These are phyloP conservation scores for Hirsutella rhossiliensis DNA, from an alignment of 2,329 filamentous ascomycete species.

Conservation along the genomic window DNA sequence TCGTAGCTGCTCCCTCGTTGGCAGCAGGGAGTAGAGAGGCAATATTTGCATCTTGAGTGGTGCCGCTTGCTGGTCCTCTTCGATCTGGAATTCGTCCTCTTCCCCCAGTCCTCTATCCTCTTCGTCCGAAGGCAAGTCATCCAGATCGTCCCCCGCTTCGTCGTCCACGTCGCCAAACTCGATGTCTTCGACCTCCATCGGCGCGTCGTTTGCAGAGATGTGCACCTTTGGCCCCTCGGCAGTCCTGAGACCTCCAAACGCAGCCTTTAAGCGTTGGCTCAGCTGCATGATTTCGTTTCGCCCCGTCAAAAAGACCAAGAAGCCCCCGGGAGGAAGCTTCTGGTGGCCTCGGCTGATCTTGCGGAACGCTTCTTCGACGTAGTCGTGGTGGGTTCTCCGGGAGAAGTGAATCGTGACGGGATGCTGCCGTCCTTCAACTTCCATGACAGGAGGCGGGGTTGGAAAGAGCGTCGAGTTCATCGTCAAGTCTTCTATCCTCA, in stretches of 20 bases:
- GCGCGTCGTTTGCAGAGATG: constrained; percentile 64
- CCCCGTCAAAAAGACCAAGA: constrained; percentile 89
- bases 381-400: constrained; percentile 71
- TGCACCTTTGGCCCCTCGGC: constrained; percentile 54
- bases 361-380: constrained; percentile 77
- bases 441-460: constrained; percentile 66
- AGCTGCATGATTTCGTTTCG: constrained; percentile 82
- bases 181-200: constrained; percentile 75
- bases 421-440: constrained; percentile 86
- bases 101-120: constrained; percentile 46
- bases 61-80: constrained; percentile 46
- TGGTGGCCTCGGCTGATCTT: constrained; percentile 82
- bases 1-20: constrained; percentile 78
- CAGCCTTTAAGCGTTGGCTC: constrained; percentile 64
- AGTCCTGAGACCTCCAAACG: constrained; percentile 46
- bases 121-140: constrained; percentile 45
- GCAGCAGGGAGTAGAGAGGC: constrained; percentile 87
- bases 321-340: constrained; percentile 80
- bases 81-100: constrained; percentile 53
- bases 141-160: constrained; percentile 42
- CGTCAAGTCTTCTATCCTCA: constrained; percentile 82
- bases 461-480: constrained; percentile 73
- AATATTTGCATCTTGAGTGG: constrained; percentile 72
- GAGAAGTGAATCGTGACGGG: constrained; percentile 85
- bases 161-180: constrained; percentile 66